Evolutionary conservation across 768 basidiomycete genomes (phyloP), one percentile per base, ranked within the genome.

Genomic region (Mycena indigotica): DNA sequence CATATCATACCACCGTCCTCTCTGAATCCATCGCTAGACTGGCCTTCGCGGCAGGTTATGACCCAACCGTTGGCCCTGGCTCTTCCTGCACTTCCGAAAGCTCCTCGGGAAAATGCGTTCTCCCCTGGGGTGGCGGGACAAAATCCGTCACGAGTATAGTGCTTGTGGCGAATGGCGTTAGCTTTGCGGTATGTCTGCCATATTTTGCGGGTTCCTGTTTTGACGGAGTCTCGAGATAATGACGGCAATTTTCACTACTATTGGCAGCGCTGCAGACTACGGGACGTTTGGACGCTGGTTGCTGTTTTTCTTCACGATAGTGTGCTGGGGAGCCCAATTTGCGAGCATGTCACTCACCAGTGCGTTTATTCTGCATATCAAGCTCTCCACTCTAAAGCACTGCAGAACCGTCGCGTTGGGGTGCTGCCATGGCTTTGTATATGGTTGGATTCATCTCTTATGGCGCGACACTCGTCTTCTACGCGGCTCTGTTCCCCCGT

Each of bases 261-360:
- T 93, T 39, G 85, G 86, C 28, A 85, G 84, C 21, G 84, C 85
- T 3, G 88, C 87, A 60, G 62, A 91, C 66, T 91, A 89, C 61
- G 87, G 87, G 3, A 79, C 73, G 4, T 91, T 93, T 64, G 89
- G 89, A 19, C 83, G 87, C 15, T 93, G 90, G 89, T 69, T 93
- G 8, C 75, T 93, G n/a, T 73, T 92, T 23, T 77, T 77, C 17
- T 69, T 87, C 10, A 93, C 91, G 0, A 71, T 84, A 41, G 76
- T 93, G 30, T 92, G 89, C 58, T 94, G 92, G 92, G 87, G 74
- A 1, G 82, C 89, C 3, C 90, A 92, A 65, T 94, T 87, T 62
- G 84, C 88, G 0, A 87, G 83, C 67, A 85, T 93, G 80, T 78
- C 82, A 21, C 76, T 93, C 21, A 89, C 88, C 0, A 74, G 89